Evolutionary conservation across 805 yeast species (phyloP).

Genomic region (Candida odintsovae): DNA sequence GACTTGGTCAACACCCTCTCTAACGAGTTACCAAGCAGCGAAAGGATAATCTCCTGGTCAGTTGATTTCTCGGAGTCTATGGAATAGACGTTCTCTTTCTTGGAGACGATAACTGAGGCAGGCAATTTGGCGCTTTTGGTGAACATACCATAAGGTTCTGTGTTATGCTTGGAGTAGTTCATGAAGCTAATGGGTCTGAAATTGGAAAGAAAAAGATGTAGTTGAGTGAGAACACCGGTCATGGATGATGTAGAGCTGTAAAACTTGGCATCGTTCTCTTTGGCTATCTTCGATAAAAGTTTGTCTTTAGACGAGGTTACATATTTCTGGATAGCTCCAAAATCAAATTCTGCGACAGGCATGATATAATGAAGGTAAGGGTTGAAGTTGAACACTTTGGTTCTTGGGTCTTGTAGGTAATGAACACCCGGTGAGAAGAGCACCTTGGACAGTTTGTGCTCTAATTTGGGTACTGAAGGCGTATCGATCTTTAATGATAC

Average conservation of each 20-base stretch:
- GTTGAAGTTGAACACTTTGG: slow-evolving; percentile 65
- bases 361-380: slow-evolving; percentile 55
- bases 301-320: slow-evolving; percentile 65
- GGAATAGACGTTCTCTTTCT: slow-evolving; percentile 42
- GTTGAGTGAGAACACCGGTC: slow-evolving; percentile 69
- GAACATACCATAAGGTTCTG: slow-evolving; percentile 28
- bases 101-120: slow-evolving; percentile 52
- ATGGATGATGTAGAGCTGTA: slow-evolving; percentile 85
- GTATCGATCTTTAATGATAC: slow-evolving; percentile 5
- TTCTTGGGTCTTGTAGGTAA: slow-evolving; percentile 69
- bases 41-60: slow-evolving; percentile 61
- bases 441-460: slow-evolving; percentile 64
- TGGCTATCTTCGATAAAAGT: slow-evolving; percentile 43
- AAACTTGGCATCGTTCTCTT: slow-evolving; percentile 29
- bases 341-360: slow-evolving; percentile 61
- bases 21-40: slow-evolving; percentile 71
- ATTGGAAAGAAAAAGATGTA: slow-evolving; percentile 67
- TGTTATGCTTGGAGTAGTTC: slow-evolving; percentile 40
- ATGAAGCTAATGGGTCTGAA: slow-evolving; percentile 46
- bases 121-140: slow-evolving; percentile 46
- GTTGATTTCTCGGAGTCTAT: slow-evolving; percentile 66
- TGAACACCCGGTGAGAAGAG: slow-evolving; percentile 81
- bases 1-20: slow-evolving; percentile 70
- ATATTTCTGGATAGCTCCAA: slow-evolving; percentile 48
- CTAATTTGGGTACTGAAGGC: slow-evolving; percentile 42